Conservation (phyloP, 768 basidiomycete genomes). For the Crucibulum laeve region DNA sequence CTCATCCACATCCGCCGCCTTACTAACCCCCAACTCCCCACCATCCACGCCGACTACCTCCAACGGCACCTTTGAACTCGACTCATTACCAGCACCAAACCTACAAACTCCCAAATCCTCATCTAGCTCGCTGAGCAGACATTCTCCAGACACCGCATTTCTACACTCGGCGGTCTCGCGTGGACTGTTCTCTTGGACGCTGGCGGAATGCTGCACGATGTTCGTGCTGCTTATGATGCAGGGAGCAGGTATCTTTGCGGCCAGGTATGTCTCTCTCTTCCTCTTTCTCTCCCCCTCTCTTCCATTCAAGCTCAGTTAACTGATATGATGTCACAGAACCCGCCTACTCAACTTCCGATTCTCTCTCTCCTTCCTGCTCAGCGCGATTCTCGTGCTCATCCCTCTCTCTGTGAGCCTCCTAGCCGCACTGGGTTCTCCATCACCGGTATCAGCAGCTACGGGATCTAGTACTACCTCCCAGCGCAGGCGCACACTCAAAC, state of each 20-base stretch:
- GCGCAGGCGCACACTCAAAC: constrained; percentile 8
- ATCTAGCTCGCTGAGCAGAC: too few relatives aligned
- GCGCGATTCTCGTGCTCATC: constrained; percentile 58
- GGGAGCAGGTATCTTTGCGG: constrained; percentile 47
- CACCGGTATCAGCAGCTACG: constrained; percentile 15
- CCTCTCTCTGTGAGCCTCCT: constrained; percentile 63
- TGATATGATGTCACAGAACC: constrained; percentile 32
- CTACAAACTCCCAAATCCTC: constrained; percentile 22
- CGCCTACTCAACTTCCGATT: constrained; percentile 66
- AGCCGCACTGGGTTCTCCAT: constrained; percentile 34
- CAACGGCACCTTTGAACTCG: constrained; percentile 29
- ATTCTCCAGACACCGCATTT: constrained; percentile 12
- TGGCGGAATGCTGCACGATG: constrained; percentile 70
- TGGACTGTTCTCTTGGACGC: constrained; percentile 61
- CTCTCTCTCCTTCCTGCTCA: constrained; percentile 58
- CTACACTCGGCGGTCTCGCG: constrained; percentile 57
- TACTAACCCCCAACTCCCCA: constrained; percentile 9
- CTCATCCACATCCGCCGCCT: constrained; percentile 20
- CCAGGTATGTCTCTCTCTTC: constrained; percentile 36
- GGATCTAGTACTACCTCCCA: neutral
- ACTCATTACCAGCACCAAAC: constrained; percentile 32
- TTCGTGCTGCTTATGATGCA: constrained; percentile 75
- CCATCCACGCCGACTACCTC: constrained; percentile 12
- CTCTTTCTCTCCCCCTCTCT: neutral
- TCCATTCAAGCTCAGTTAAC: constrained; percentile 1